Evolutionary conservation across 1,139 yeast species (phyloP).

Genomic region (Saccharomycopsis hybrid): DNA sequence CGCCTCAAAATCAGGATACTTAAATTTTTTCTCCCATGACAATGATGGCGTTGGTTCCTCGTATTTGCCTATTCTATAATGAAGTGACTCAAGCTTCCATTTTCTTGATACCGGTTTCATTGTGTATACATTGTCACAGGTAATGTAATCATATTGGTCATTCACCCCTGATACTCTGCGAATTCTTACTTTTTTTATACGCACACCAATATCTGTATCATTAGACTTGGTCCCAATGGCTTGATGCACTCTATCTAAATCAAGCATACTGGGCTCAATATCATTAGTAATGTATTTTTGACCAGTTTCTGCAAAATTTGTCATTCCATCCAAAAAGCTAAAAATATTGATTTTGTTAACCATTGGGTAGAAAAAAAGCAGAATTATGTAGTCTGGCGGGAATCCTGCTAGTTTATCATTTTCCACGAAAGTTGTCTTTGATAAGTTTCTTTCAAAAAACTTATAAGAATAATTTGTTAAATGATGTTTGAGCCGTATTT

Average conservation of each 20-base stretch:
- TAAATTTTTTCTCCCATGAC: background rate
- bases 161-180: conserved; percentile 12
- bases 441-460: conserved; percentile 32
- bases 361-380: conserved; percentile 35
- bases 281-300: background rate
- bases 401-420: conserved; percentile 27
- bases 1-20: background rate
- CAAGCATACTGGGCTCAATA: background rate
- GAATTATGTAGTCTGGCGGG: conserved; percentile 33
- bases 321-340: conserved; percentile 19
- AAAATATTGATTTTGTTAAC: conserved; percentile 22
- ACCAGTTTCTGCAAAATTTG: conserved; percentile 24
- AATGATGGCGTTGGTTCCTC: too few species aligned
- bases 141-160: background rate
- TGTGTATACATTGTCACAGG: conserved; percentile 2
- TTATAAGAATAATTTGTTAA: conserved; percentile 27
- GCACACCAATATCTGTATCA: background rate
- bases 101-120: conserved; percentile 3
- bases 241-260: background rate
- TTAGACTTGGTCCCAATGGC: background rate
- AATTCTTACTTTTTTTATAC: background rate
- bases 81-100: conserved; percentile 1
- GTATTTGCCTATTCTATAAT: background rate
- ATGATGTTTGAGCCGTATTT: conserved; percentile 26
- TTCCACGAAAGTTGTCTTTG: conserved; percentile 3